Evolutionary conservation across 2,329 filamentous ascomycete species (phyloP).

Genomic region (Chaetomium strumarium): DNA sequence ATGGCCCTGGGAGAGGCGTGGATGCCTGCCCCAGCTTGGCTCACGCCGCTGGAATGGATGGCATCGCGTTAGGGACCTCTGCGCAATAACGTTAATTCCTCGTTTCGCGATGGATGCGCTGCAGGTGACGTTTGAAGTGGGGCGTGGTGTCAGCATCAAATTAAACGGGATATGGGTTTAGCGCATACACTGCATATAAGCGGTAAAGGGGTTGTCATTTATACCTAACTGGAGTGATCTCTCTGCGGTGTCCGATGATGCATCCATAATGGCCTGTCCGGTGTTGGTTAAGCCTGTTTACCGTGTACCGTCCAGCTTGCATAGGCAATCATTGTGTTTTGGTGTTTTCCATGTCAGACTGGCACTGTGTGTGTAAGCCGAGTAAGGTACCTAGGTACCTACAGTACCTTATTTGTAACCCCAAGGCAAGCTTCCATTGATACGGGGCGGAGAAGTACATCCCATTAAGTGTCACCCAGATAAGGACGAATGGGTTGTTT

Average conservation of each 20-base stretch:
- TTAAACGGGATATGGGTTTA: too few species aligned
- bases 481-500: not conserved
- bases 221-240: too few species aligned
- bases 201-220: too few species aligned
- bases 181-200: too few species aligned
- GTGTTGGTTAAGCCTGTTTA: too few species aligned
- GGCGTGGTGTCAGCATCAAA: not conserved
- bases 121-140: slow-evolving; percentile 15
- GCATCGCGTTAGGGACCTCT: slow-evolving; percentile 19
- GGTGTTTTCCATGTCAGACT: too few species aligned
- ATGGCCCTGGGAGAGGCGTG: slow-evolving; percentile 15
- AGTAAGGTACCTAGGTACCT: not conserved
- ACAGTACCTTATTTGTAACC: not conserved
- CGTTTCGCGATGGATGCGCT: slow-evolving; percentile 16
- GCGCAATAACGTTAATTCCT: slow-evolving; percentile 13
- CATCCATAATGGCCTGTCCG: too few species aligned
- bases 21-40: slow-evolving; percentile 22
- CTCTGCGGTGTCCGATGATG: too few species aligned
- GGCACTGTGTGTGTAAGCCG: not conserved
- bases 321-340: too few species aligned
- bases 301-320: too few species aligned
- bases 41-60: slow-evolving; percentile 10
- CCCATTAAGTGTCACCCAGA: too few species aligned
- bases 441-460: too few species aligned
- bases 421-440: not conserved